Conservation (phyloP, 768 basidiomycete genomes). For the Boletus edulis region DNA sequence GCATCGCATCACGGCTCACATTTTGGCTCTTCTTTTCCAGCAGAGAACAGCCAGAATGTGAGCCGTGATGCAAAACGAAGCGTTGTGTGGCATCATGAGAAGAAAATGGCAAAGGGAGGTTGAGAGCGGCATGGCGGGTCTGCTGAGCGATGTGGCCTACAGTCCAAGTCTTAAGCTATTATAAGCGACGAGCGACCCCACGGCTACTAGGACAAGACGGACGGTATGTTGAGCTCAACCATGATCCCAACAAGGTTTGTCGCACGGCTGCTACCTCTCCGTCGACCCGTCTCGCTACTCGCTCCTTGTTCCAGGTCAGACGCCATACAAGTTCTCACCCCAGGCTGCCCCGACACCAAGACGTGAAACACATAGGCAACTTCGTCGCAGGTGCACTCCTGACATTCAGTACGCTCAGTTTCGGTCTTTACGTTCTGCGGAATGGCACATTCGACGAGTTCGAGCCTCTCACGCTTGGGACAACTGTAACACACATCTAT, state of each 20-base stretch:
- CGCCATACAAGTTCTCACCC: background rate
- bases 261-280: background rate
- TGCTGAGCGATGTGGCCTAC: too few species aligned
- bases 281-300: background rate
- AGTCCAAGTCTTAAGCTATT: too few species aligned
- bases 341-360: background rate
- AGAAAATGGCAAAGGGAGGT: too few species aligned
- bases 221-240: background rate
- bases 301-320: background rate
- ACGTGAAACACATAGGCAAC: slow-evolving; percentile 5
- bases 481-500: background rate
- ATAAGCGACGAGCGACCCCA: too few species aligned
- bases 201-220: too few species aligned
- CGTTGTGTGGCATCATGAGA: too few species aligned
- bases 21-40: too few species aligned
- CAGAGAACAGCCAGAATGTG: background rate
- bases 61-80: too few species aligned
- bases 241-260: background rate
- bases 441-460: background rate
- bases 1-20: too few species aligned
- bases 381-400: slow-evolving; percentile 20
- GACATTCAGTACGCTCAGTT: slow-evolving; percentile 17
- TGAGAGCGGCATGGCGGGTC: too few species aligned
- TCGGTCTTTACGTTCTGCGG: slow-evolving; percentile 18
- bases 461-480: slow-evolving; percentile 3